These are phyloP conservation scores for Tolypocladium cylindrosporum DNA, from an alignment of 2,329 filamentous ascomycete genomes.

Conservation along the genomic window DNA sequence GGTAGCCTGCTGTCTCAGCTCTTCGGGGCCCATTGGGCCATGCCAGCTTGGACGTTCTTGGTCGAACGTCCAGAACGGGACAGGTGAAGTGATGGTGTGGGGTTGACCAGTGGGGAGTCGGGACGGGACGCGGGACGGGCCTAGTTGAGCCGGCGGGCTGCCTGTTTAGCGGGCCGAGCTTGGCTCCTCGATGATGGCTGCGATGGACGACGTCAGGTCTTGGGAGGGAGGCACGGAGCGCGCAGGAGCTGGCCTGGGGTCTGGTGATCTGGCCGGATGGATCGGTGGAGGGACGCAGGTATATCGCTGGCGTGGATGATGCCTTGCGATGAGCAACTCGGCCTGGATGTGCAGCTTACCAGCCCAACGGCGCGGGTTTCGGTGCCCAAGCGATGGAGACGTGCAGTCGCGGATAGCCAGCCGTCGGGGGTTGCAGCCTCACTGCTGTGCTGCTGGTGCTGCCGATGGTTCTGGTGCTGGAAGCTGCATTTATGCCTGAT, in stretches of 20 bases:
- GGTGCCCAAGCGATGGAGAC: background rate
- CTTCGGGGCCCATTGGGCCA: background rate
- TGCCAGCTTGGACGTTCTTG: background rate
- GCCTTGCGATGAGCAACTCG: background rate
- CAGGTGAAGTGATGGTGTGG: background rate
- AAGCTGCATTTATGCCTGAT: background rate
- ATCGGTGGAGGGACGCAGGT: background rate
- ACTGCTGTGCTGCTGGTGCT: background rate
- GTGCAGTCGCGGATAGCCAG: background rate
- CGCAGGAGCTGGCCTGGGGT: background rate
- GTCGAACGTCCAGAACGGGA: background rate
- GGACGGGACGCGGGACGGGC: conserved; percentile 3
- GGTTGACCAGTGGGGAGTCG: background rate
- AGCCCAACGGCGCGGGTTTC: conserved; percentile 1
- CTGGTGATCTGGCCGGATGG: background rate
- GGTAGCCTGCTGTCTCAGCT: background rate
- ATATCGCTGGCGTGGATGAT: background rate
- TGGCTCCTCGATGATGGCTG: background rate
- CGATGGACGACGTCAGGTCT: background rate
- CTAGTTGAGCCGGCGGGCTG: background rate
- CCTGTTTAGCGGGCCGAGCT: background rate
- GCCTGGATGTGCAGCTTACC: background rate
- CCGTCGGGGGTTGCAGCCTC: background rate
- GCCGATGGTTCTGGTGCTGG: too few relatives aligned
- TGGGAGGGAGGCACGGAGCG: background rate